phyloP scores from a whole-genome alignment of 345 rosid genomes.

The Lepidium didymum region DNA sequence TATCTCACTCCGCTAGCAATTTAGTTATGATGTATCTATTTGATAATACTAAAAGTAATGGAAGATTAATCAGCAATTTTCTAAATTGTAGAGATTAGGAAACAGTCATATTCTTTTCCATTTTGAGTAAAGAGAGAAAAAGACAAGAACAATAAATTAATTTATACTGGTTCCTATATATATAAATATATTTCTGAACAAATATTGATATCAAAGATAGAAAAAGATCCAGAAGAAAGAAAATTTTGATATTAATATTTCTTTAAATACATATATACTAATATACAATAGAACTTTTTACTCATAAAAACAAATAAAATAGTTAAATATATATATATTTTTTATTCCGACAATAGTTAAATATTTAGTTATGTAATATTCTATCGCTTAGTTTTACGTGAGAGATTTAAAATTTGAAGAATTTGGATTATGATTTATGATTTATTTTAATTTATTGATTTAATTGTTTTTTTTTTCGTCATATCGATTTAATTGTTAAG shows the following conservation, averaged over 20 bases:
- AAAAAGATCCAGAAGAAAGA: neutral
- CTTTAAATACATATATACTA: too few relatives aligned
- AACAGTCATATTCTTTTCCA: neutral
- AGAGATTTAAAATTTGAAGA: too few relatives aligned
- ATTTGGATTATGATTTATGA: too few relatives aligned
- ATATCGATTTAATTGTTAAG: too few relatives aligned
- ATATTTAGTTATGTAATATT: too few relatives aligned
- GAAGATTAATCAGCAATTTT: neutral
- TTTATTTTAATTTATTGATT: too few relatives aligned
- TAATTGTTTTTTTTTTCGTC: too few relatives aligned
- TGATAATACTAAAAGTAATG: neutral
- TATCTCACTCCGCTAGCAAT: neutral
- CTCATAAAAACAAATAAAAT: neutral
- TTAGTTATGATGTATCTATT: neutral
- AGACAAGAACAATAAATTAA: neutral
- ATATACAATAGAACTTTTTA: neutral
- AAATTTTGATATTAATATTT: neutral
- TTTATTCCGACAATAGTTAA: too few relatives aligned
- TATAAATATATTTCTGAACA: neutral
- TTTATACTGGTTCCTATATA: neutral
- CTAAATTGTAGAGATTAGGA: neutral
- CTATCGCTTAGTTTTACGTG: too few relatives aligned
- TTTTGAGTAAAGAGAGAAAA: too few relatives aligned
- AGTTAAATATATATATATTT: too few relatives aligned
- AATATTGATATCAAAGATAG: neutral